Evolutionary conservation across 2,329 filamentous ascomycete genomes (phyloP), one percentile per base, ranked within the genome.

Genomic region (Pseudogymnoascus sp.): DNA sequence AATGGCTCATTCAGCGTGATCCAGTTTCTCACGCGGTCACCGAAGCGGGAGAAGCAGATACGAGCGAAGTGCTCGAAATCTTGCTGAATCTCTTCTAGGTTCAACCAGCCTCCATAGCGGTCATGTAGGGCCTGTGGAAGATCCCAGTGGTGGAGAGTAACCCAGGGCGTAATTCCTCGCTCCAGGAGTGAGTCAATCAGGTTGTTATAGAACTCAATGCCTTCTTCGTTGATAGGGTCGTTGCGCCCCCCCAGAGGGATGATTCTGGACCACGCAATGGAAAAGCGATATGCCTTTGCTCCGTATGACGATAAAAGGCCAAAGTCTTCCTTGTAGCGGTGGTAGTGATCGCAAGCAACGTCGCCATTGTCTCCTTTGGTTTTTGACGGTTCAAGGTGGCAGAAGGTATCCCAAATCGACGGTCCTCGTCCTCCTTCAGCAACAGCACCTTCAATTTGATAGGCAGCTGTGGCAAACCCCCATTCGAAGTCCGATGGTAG

Each of bases 331-430:
- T 80, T 80, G 69, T 81, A 82, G 11, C 78, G 71, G 61, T 78
- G 81, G 65, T 82, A 82, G 61, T 80, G 77, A 62, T 80, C 77
- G 63, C 79, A 76, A 0, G 78, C 76, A 31, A 84, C 72, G 65
- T 83, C 81, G 2, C 78, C 80, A 68, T 68, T 74, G 59, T 69
- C 71, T 69, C 11, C 70, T 67, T 9, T 70, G 64, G 66, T 74
- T 63, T 65, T 67, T 59, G 40, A 70, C 4, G 64, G 73, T 61
- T 65, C 69, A 21, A 77, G 74, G 68, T 50, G 71, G 67, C 2
- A 77, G 62, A 66, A 67, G 4, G 74, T 76, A 60, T 79, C 78
- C 65, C 76, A 71, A 2, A 78, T 69, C 4, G 72, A 74, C 2
- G 76, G 76, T 4, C 69, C 71, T 21, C 75, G 71, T 10, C 77